A percentile compares a stretch with the other conserved stretches of the same genome.
Evolutionary conservation across 2,329 filamentous ascomycete genomes (phyloP).

Genomic region (Aspergillus novofumigatus): DNA sequence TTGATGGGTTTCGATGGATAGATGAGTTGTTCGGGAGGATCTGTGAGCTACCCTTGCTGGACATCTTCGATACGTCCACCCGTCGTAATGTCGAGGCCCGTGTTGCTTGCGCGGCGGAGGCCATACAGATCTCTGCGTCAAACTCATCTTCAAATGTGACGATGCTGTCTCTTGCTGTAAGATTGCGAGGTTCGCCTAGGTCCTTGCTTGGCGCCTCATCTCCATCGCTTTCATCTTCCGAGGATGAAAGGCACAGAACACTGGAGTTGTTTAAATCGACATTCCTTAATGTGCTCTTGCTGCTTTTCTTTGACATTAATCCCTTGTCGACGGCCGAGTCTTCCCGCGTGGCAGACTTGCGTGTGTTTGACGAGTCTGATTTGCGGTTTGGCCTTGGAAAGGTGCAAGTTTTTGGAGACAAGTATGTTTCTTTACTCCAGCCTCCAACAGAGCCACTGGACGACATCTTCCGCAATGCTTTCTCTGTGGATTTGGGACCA

Average conservation of each 20-base stretch:
- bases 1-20: constrained; percentile 20
- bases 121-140: constrained; percentile 42
- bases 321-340: constrained; percentile 16
- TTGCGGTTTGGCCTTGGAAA: constrained; percentile 11
- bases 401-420: constrained; percentile 19
- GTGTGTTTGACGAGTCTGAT: constrained; percentile 15
- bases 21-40: constrained; percentile 15
- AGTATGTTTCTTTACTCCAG: constrained; percentile 22
- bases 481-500: constrained; percentile 16
- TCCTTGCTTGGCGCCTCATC: constrained; percentile 19
- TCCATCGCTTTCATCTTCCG: constrained; percentile 43
- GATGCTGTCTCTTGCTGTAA: constrained; percentile 34
- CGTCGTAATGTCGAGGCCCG: constrained; percentile 24
- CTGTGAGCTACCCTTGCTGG: constrained; percentile 24
- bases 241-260: constrained; percentile 48
- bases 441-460: constrained; percentile 21
- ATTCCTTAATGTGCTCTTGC: constrained; percentile 34
- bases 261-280: constrained; percentile 43
- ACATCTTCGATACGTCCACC: constrained; percentile 24
- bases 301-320: constrained; percentile 34
- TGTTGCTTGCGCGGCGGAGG: constrained; percentile 34
- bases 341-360: constrained; percentile 14
- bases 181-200: constrained; percentile 9
- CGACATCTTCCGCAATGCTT: constrained; percentile 14
- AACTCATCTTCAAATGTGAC: constrained; percentile 34